phyloP scores from a whole-genome alignment of 768 basidiomycete species.

The Ramaria sp. region DNA sequence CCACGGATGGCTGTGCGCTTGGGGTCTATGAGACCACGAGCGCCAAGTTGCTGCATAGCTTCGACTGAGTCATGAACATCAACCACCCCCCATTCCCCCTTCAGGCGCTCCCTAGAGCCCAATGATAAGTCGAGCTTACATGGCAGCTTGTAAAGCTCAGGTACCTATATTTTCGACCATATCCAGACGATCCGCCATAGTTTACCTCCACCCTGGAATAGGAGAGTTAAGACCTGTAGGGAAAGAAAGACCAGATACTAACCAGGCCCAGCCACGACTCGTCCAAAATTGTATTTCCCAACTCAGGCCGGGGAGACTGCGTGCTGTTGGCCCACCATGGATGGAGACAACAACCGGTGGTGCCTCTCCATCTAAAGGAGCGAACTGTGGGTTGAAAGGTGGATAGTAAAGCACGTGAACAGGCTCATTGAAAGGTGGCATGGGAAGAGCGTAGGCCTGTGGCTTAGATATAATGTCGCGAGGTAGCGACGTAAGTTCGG shows the following conservation, averaged over 20 bases:
- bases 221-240: neutral
- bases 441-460: neutral
- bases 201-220: slow-evolving; percentile 56
- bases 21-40: slow-evolving; percentile 40
- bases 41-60: slow-evolving; percentile 37
- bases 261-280: slow-evolving; percentile 68
- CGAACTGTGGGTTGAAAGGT: slow-evolving; percentile 54
- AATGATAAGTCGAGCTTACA: neutral
- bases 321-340: slow-evolving; percentile 65
- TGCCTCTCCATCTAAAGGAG: slow-evolving; percentile 33
- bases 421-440: slow-evolving; percentile 19
- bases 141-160: neutral
- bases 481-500: neutral
- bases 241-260: slow-evolving; percentile 8
- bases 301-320: slow-evolving; percentile 34
- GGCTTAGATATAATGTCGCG: slow-evolving; percentile 5
- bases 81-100: slow-evolving; percentile 60
- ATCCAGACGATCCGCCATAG: slow-evolving; percentile 66
- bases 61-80: slow-evolving; percentile 59
- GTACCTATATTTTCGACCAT: slow-evolving; percentile 35
- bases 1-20: slow-evolving; percentile 62
- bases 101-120: slow-evolving; percentile 35
- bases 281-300: slow-evolving; percentile 59
- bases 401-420: slow-evolving; percentile 58
- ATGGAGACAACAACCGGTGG: slow-evolving; percentile 58